Conservation (phyloP, 2,329 filamentous ascomycete genomes). For the Talaromyces rugulosus region DNA sequence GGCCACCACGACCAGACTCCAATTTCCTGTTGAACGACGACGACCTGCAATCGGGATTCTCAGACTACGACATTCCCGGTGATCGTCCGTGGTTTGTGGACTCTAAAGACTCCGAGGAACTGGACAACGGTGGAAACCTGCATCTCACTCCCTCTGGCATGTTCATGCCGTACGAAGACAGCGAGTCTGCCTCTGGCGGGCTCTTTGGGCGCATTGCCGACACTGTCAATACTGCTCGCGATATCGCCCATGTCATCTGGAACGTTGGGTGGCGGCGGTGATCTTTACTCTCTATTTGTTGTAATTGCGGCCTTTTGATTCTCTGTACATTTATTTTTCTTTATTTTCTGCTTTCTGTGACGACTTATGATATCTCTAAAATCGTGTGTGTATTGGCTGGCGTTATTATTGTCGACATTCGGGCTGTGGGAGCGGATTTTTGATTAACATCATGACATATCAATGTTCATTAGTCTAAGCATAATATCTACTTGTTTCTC, state of each 20-base stretch:
- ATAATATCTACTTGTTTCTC: background rate
- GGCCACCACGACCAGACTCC: slow-evolving; percentile 63
- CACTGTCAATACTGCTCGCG: slow-evolving; percentile 63
- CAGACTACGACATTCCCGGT: slow-evolving; percentile 10
- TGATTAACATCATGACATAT: background rate
- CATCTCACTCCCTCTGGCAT: slow-evolving; percentile 79
- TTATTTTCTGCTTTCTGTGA: background rate
- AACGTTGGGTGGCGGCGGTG: slow-evolving; percentile 60
- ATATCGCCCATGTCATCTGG: slow-evolving; percentile 64
- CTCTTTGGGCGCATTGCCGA: slow-evolving; percentile 77
- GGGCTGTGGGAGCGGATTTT: background rate
- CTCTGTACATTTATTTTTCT: background rate
- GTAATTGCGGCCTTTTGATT: background rate
- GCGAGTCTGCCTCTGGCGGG: slow-evolving; percentile 59
- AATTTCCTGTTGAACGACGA: slow-evolving; percentile 62
- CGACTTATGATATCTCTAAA: background rate
- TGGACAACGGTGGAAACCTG: slow-evolving; percentile 52
- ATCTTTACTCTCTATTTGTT: slow-evolving; percentile 16
- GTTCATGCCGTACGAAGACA: slow-evolving; percentile 84
- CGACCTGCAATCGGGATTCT: slow-evolving; percentile 23
- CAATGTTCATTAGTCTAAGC: no score
- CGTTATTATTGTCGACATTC: background rate
- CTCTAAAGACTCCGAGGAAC: slow-evolving; percentile 49
- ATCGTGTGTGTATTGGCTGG: background rate
- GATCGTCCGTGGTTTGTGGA: slow-evolving; percentile 30